Evolutionary conservation across 306 rosid genomes (phyloP), one percentile per base, ranked within the genome.

Genomic region (Mucuna pruriens): DNA sequence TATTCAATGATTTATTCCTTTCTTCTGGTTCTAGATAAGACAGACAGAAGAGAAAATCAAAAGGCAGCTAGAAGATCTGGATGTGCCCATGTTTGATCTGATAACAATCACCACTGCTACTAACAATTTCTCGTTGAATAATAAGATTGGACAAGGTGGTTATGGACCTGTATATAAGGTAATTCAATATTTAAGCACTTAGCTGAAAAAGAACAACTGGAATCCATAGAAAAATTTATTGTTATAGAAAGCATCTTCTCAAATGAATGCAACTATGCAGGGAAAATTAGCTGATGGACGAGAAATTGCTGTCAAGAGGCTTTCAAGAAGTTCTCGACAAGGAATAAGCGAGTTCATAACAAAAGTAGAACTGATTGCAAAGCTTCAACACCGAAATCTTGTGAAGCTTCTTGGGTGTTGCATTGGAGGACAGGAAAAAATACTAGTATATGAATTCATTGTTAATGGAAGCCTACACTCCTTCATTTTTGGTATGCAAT

Each of bases 381-480:
- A 81, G 65, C 85, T 81, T 62, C 80, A 85, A n/a, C 88, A 85
- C 7, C 65, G 85, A 7, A 85, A 85, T 85, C 83, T 85, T 29
- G 85, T 85, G 7, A 85, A n/a, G 11, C 88, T 85, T 77, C 80
- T 85, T 20, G 88, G 88, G 8, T 85, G 83, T 64, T 81, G 85
- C 77, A 64, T 85, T 25, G 34, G 77, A 7, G 81, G 75, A 49
- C 44, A 71, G 22, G 88, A 85, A 63, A 45, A 33, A 20, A 12
- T 77, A 17, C 39, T 63, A 1, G 11, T 77, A 20, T 77, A 76
- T 63, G 81, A 63, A 63, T 76, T 64, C 52, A 51, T 77, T 65
- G 9, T 40, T 0, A 65, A 65, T 5, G 4, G 65, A 3, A 85
- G 85, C 76, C n/a, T 85, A 6, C 77, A 81, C 60, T 29, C 15